A percentile compares a stretch with the other conserved stretches of the same genome.
Evolutionary conservation across 768 basidiomycete species (phyloP).

Genomic region (Mycena maculata): DNA sequence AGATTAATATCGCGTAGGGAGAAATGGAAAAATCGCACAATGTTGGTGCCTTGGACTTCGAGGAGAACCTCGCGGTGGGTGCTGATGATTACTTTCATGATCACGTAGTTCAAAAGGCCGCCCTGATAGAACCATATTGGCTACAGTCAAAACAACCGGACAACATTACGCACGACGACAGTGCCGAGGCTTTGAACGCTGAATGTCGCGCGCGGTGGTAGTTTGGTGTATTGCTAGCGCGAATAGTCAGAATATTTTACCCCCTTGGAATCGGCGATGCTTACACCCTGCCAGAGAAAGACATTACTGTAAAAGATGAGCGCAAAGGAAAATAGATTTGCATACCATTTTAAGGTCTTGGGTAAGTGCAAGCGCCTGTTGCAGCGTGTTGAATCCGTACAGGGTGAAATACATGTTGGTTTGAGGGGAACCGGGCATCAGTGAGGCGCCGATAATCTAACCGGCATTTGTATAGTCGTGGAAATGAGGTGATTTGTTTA

Average conservation of each 20-base stretch:
- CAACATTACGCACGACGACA: conserved; percentile 34
- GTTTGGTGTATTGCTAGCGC: conserved; percentile 52
- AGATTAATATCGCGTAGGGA: neutral
- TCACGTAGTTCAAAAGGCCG: conserved; percentile 53
- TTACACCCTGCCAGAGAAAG: conserved; percentile 41
- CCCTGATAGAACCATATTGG: conserved; percentile 34
- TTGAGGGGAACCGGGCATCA: conserved; percentile 70
- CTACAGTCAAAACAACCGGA: too few species aligned
- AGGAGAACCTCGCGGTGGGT: conserved; percentile 62
- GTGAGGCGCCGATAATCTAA: conserved; percentile 67
- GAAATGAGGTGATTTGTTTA: conserved; percentile 31
- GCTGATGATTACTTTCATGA: conserved; percentile 58
- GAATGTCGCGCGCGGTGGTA: conserved; percentile 62
- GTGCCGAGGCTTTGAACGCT: conserved; percentile 61
- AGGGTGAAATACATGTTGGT: conserved; percentile 75
- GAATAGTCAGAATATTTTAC: conserved; percentile 35
- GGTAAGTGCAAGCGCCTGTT: conserved; percentile 53
- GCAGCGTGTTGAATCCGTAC: conserved; percentile 49
- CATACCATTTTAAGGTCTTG: conserved; percentile 60
- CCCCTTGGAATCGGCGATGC: conserved; percentile 35
- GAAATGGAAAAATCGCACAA: conserved; percentile 40
- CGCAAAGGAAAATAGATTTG: conserved; percentile 19
- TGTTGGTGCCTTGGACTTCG: conserved; percentile 66
- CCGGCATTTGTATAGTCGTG: neutral
- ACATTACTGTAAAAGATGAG: conserved; percentile 36